Percentiles rank a stretch among this genome's conserved stretches.
phyloP scores from a whole-genome alignment of 2,329 filamentous ascomycete species.

The Aspergillus spinulosporus region DNA sequence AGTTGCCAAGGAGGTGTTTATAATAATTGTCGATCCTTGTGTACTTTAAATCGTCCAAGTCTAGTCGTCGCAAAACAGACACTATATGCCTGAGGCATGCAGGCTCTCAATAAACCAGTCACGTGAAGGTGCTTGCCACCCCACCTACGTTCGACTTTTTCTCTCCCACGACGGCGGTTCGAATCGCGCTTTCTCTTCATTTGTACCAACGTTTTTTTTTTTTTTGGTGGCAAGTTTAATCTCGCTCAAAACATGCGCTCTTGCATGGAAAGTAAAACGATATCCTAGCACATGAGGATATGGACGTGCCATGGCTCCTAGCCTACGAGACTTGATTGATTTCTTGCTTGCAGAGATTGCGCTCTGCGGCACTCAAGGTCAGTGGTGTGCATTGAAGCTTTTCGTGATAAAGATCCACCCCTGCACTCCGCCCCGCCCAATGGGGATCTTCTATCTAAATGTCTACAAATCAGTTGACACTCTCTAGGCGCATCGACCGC shows the following conservation, averaged over 20 bases:
- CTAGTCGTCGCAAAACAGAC: no score
- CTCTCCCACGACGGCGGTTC: constrained; percentile 30
- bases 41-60: background rate
- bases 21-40: no score
- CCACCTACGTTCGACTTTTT: constrained; percentile 12
- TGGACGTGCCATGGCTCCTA: constrained; percentile 45
- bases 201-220: constrained; percentile 15
- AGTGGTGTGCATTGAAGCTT: constrained; percentile 17
- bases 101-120: background rate
- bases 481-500: constrained; percentile 36
- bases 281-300: constrained; percentile 11
- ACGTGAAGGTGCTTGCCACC: constrained; percentile 6
- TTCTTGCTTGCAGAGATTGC: constrained; percentile 61
- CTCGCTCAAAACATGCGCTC: background rate
- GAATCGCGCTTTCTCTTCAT: constrained; percentile 28
- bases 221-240: background rate
- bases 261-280: constrained; percentile 5
- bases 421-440: constrained; percentile 15
- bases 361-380: constrained; percentile 57
- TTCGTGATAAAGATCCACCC: constrained; percentile 15
- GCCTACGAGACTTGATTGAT: constrained; percentile 59
- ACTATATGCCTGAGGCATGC: constrained; percentile 5
- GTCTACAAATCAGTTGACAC: background rate
- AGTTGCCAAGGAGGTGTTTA: no score
- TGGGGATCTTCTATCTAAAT: background rate